A percentile compares a stretch with the other conserved stretches of the same genome.
Evolutionary conservation across 2,329 filamentous ascomycete genomes (phyloP).

Genomic region (Sporothrix sp.): DNA sequence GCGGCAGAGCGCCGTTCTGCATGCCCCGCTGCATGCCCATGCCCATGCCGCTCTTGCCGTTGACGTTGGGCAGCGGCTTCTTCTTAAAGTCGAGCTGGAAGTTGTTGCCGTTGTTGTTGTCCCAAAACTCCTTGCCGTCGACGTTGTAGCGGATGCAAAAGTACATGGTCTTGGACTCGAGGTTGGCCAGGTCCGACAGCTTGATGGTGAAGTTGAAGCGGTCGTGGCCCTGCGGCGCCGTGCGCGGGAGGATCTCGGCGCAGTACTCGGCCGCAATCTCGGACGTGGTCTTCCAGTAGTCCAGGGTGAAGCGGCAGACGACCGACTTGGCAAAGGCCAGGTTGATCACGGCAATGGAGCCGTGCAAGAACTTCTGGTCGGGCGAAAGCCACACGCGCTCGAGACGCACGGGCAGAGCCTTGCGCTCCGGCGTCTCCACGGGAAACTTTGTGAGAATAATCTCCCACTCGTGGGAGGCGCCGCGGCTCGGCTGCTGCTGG

Average conservation of each 20-base stretch:
- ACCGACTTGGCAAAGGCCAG: slow-evolving; percentile 82
- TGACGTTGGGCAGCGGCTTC: slow-evolving; percentile 56
- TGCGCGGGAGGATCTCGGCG: slow-evolving; percentile 62
- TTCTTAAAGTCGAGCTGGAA: slow-evolving; percentile 92
- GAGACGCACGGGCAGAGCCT: slow-evolving; percentile 60
- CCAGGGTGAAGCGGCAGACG: slow-evolving; percentile 86
- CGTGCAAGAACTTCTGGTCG: slow-evolving; percentile 79
- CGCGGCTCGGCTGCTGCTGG: slow-evolving; percentile 24
- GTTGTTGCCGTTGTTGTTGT: slow-evolving; percentile 80
- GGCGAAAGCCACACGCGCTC: slow-evolving; percentile 79
- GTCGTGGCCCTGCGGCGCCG: slow-evolving; percentile 58
- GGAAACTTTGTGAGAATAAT: slow-evolving; percentile 80
- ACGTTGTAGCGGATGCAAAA: slow-evolving; percentile 86
- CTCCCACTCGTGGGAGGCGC: slow-evolving; percentile 70
- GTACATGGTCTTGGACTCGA: slow-evolving; percentile 87
- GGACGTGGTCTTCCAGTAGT: slow-evolving; percentile 98
- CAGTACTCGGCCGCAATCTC: slow-evolving; percentile 86
- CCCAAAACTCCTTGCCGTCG: slow-evolving; percentile 81
- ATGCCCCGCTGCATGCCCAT: no score
- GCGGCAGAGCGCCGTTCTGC: slow-evolving; percentile 38
- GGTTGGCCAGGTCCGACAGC: slow-evolving; percentile 78
- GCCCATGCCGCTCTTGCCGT: no score
- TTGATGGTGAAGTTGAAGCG: slow-evolving; percentile 93
- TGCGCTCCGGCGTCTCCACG: slow-evolving; percentile 50
- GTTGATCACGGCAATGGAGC: slow-evolving; percentile 77